Evolutionary conservation across 2,329 filamentous ascomycete species (phyloP).

Genomic region (Aureobasidium melanogenum): DNA sequence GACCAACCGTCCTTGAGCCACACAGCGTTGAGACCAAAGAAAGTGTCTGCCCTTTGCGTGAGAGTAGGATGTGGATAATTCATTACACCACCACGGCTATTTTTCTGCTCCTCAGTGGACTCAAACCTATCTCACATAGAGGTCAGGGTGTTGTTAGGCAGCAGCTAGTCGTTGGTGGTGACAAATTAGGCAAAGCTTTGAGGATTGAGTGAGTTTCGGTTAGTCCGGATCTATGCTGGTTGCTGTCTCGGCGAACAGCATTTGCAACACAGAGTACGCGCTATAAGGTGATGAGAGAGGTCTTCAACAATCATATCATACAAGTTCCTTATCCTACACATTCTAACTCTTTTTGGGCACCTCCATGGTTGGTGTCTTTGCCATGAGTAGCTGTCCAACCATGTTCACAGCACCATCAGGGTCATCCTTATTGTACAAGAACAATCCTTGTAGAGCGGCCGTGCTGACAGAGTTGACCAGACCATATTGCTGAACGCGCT

Average conservation of each 20-base stretch:
- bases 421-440: slow-evolving; percentile 89
- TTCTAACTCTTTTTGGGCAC: slow-evolving; percentile 1
- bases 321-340: not conserved
- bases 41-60: not conserved
- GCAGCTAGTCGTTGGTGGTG: too few relatives aligned
- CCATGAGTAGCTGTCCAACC: slow-evolving; percentile 22
- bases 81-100: not conserved
- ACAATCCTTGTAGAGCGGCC: slow-evolving; percentile 86
- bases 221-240: too few relatives aligned
- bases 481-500: slow-evolving; percentile 58
- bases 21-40: not conserved
- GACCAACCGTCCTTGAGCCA: not conserved
- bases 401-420: slow-evolving; percentile 69
- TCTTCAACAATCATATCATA: not conserved
- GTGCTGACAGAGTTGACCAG: slow-evolving; percentile 70
- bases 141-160: too few relatives aligned
- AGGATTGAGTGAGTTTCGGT: too few relatives aligned
- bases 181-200: too few relatives aligned
- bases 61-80: not conserved
- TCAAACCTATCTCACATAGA: not conserved
- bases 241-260: too few relatives aligned
- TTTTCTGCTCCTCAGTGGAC: not conserved
- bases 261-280: too few relatives aligned
- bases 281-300: not conserved
- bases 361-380: slow-evolving; percentile 7